These are phyloP conservation scores for barrel medic (Medicago truncatula) DNA, from an alignment of 306 rosid genomes.

Conservation along the genomic window MtrunA17r5.0-ANR NC_053042.1:15916501-15917000, in stretches of 20 bases:
- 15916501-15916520: neutral
- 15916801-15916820: no score
- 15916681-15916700: neutral
- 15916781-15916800: neutral
- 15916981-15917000: conserved; percentile 54
- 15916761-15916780: neutral
- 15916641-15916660: no score
- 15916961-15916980: neutral
- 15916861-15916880: neutral
- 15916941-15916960: neutral
- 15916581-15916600: neutral
- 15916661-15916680: neutral
- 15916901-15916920: neutral
- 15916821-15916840: no score
- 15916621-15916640: neutral
- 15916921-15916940: neutral
- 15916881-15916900: neutral
- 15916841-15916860: neutral
- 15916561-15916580: neutral
- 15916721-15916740: neutral
- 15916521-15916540: neutral
- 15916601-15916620: no score
- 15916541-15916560: neutral
- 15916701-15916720: neutral
- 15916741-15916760: neutral